phyloP scores from a whole-genome alignment of 768 basidiomycete species.

The Piloderma croceum region DNA sequence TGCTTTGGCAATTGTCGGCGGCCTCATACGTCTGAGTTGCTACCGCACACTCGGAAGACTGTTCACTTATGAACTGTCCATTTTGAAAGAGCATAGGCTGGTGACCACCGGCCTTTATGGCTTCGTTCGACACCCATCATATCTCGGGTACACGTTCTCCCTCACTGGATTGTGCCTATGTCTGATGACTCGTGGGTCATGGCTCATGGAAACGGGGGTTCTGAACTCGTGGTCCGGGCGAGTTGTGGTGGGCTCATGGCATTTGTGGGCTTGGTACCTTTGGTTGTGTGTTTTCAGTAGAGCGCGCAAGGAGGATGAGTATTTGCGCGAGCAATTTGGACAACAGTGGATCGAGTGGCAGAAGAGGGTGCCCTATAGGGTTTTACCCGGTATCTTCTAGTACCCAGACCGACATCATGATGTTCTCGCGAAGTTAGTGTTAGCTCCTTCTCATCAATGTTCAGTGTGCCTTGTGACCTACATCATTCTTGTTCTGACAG shows the following conservation, averaged over 20 bases:
- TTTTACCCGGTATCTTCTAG: conserved; percentile 30
- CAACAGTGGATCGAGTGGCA: conserved; percentile 30
- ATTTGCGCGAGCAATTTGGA: conserved; percentile 26
- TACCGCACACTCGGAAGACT: conserved; percentile 41
- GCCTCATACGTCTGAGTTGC: conserved; percentile 36
- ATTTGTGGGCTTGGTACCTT: no score
- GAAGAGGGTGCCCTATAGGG: conserved; percentile 19
- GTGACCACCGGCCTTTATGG: conserved; percentile 45
- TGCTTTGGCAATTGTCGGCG: conserved; percentile 34
- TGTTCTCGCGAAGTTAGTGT: no score
- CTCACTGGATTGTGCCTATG: no score
- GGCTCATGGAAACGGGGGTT: no score
- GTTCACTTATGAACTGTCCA: conserved; percentile 50
- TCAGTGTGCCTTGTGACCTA: no score
- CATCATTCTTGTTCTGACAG: no score
- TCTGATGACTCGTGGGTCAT: no score
- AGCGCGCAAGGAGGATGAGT: conserved; percentile 23
- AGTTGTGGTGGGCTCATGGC: no score
- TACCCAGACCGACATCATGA: no score
- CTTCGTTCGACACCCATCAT: conserved; percentile 47
- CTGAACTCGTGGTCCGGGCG: no score
- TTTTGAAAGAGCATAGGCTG: conserved; percentile 40
- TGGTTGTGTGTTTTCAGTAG: conserved; percentile 6
- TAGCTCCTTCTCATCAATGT: no score
- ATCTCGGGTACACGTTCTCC: conserved; percentile 32